phyloP scores from a whole-genome alignment of 2,329 filamentous ascomycete species.

The Aureobasidium sp. region DNA sequence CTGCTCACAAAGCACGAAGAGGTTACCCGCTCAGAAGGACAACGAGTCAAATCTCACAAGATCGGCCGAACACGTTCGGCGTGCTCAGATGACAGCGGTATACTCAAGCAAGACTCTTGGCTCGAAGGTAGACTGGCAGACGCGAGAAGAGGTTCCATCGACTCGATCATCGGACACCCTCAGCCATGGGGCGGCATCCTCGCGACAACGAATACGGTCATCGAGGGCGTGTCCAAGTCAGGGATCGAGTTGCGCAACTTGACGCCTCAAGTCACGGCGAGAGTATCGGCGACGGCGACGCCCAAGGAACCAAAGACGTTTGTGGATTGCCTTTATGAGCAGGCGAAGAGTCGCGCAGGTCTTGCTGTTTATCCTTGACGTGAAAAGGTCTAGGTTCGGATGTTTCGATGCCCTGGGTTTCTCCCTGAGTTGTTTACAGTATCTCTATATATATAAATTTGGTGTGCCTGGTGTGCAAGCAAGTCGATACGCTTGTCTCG shows the following conservation, averaged over 20 bases:
- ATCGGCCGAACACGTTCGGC: conserved; percentile 8
- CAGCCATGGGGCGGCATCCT: conserved; percentile 28
- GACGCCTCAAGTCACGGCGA: conserved; percentile 14
- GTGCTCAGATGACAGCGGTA: conserved; percentile 10
- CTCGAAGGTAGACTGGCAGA: conserved; percentile 15
- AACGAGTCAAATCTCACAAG: conserved; percentile 9
- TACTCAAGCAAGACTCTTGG: conserved; percentile 20
- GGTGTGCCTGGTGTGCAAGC: background rate
- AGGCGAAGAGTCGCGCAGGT: conserved; percentile 13
- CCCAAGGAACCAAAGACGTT: conserved; percentile 34
- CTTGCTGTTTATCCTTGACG: background rate
- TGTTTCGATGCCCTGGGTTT: background rate
- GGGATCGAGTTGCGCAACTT: conserved; percentile 21
- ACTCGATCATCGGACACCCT: conserved; percentile 10
- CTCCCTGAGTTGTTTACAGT: background rate
- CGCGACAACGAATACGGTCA: conserved; percentile 28
- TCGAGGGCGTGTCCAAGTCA: conserved; percentile 19
- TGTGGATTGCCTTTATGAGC: conserved; percentile 28
- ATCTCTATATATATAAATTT: background rate
- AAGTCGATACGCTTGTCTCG: background rate
- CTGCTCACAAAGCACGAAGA: conserved; percentile 26
- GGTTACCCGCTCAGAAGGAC: background rate
- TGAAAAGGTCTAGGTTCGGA: background rate
- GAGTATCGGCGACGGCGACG: conserved; percentile 19
- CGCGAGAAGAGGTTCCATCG: background rate